These are phyloP conservation scores for Urtica urens DNA, from an alignment of 306 rosid genomes.

Conservation along the genomic window DNA sequence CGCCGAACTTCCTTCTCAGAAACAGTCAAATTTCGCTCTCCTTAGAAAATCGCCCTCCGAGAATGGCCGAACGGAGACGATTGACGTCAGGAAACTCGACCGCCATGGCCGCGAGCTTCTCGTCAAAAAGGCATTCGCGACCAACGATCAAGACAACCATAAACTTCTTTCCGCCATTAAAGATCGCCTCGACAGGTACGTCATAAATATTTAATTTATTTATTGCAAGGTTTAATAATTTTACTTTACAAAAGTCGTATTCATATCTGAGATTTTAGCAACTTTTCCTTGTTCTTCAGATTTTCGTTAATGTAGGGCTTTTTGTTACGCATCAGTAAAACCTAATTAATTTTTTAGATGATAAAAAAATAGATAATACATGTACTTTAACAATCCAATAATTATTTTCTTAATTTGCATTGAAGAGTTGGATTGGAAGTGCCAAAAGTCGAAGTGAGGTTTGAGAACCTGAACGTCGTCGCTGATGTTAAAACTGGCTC, in stretches of 20 bases:
- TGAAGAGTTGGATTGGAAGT: conserved; percentile 53
- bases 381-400: too few relatives aligned
- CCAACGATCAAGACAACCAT: conserved; percentile 62
- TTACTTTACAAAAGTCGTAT: too few relatives aligned
- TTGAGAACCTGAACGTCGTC: conserved; percentile 35
- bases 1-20: conserved; percentile 45
- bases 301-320: too few relatives aligned
- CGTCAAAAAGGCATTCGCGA: conserved; percentile 63
- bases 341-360: neutral
- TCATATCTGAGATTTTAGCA: neutral
- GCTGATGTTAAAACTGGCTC: conserved; percentile 58
- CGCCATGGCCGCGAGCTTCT: conserved; percentile 47
- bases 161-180: conserved; percentile 54
- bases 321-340: too few relatives aligned
- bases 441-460: conserved; percentile 57
- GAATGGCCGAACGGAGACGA: conserved; percentile 1
- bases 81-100: conserved; percentile 57
- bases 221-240: neutral
- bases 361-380: neutral
- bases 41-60: conserved; percentile 22
- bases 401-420: neutral
- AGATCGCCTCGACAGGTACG: conserved; percentile 57
- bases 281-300: too few relatives aligned
- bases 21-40: conserved; percentile 40
- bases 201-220: neutral